Percentiles rank a stretch among this genome's conserved stretches.
phyloP scores from a whole-genome alignment of 208 protist genomes.

The Crithidia fasciculata region DNA sequence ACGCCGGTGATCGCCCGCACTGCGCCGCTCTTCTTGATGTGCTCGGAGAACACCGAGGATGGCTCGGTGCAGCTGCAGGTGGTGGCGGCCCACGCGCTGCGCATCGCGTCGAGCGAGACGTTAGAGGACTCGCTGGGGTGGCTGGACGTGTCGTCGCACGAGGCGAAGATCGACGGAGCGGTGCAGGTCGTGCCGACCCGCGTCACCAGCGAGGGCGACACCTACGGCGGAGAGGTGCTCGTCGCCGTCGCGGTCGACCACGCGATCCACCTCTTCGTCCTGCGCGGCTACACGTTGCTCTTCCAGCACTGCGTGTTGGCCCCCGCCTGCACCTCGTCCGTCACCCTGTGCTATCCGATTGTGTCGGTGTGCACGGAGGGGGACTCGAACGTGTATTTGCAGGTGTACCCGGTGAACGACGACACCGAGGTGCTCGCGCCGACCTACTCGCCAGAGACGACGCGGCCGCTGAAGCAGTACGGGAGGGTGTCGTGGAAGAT shows the following conservation, averaged over 20 bases:
- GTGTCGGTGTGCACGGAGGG: conserved; percentile 31
- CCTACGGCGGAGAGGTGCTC: conserved; percentile 27
- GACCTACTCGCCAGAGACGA: conserved; percentile 20
- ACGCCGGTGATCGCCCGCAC: conserved; percentile 6
- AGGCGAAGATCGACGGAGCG: conserved; percentile 21
- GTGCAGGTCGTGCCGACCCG: conserved; percentile 28
- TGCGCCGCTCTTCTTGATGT: conserved; percentile 28
- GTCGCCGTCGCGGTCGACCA: conserved; percentile 24
- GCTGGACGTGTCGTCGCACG: conserved; percentile 8
- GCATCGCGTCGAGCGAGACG: conserved; percentile 25
- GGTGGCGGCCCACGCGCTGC: conserved; percentile 36
- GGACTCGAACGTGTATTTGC: conserved; percentile 35
- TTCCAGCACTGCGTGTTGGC: conserved; percentile 37
- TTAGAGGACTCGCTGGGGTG: conserved; percentile 18
- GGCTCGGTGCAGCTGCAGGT: conserved; percentile 33
- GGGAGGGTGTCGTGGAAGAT: conserved; percentile 40
- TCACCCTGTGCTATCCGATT: conserved; percentile 29
- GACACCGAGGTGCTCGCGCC: conserved; percentile 31
- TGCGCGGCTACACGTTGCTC: conserved; percentile 28
- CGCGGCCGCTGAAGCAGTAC: conserved; percentile 30
- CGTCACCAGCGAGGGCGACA: conserved; percentile 13
- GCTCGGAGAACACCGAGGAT: conserved; percentile 1
- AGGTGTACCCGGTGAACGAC: conserved; percentile 34
- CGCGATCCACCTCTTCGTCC: conserved; percentile 27
- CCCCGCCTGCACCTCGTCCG: conserved; percentile 16